Conservation (phyloP, 2,329 filamentous ascomycete genomes). For the Pseudomassariella vexata region DNA sequence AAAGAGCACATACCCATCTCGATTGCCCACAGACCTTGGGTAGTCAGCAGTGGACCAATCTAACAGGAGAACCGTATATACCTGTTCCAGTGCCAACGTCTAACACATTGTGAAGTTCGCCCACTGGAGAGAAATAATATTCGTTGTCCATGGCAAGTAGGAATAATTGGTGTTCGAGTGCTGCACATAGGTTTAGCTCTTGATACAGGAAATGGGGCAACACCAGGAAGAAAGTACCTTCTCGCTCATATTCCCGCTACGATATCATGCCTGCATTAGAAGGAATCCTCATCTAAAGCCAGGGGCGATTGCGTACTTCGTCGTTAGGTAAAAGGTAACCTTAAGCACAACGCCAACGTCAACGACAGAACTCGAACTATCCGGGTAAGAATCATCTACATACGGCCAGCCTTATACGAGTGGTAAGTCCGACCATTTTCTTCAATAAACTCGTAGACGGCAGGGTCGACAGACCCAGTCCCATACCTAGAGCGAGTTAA, state of each 20-base stretch:
- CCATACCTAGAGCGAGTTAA: no score
- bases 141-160: conserved; percentile 6
- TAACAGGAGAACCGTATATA: background rate
- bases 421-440: conserved; percentile 11
- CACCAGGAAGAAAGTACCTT: no score
- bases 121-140: conserved; percentile 7
- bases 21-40: conserved; percentile 8
- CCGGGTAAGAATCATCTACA: conserved; percentile 1
- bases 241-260: no score
- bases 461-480: conserved; percentile 7
- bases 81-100: conserved; percentile 10
- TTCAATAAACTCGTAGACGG: conserved; percentile 8
- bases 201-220: no score
- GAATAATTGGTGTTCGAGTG: conserved; percentile 7
- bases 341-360: background rate
- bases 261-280: no score
- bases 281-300: no score
- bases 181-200: background rate
- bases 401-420: conserved; percentile 10
- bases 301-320: no score
- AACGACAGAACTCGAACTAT: background rate
- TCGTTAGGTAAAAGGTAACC: conserved; percentile 9
- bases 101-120: conserved; percentile 7
- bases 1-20: conserved; percentile 5
- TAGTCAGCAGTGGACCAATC: background rate